phyloP scores from a whole-genome alignment of 176 grass and related monocot species.

The Aechmea fasciata region DNA sequence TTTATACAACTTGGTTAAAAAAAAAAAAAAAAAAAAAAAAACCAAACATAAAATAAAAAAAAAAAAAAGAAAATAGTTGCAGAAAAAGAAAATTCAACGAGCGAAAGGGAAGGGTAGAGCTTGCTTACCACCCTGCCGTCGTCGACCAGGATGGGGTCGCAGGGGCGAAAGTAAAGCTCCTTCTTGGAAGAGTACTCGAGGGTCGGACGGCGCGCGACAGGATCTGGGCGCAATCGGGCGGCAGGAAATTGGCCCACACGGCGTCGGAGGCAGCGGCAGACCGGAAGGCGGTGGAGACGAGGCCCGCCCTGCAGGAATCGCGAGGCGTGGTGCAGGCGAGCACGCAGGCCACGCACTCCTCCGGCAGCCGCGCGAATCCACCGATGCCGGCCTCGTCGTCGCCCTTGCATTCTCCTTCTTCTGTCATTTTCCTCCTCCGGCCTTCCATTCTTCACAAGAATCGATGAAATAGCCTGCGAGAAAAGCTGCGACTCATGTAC shows the following conservation, averaged over 20 bases:
- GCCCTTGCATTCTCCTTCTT: no score
- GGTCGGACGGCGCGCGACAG: slow-evolving; percentile 2
- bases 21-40: no score
- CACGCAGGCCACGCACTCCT: slow-evolving; percentile 18
- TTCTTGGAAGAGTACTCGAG: slow-evolving; percentile 8
- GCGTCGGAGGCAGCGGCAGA: slow-evolving; percentile 16
- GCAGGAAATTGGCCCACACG: slow-evolving; percentile 13
- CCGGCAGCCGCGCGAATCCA: slow-evolving; percentile 14
- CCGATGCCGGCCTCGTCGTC: not conserved
- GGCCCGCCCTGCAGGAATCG: slow-evolving; percentile 20
- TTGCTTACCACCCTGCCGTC: slow-evolving; percentile 8
- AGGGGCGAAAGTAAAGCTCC: slow-evolving; percentile 25
- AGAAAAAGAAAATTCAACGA: no score
- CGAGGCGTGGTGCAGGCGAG: slow-evolving; percentile 13
- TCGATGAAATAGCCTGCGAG: no score
- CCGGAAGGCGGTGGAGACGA: slow-evolving; percentile 15
- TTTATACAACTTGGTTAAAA: no score
- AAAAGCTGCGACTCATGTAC: no score
- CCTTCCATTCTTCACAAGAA: no score
- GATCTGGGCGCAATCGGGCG: not conserved
- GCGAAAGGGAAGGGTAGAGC: not conserved
- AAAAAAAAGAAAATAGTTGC: no score
- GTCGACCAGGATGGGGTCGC: slow-evolving; percentile 22
- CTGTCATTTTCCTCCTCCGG: no score
- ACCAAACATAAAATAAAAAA: no score